A percentile compares a stretch with the other conserved stretches of the same genome.
Evolutionary conservation across 345 rosid species (phyloP).

Genomic region (Eutrema japonicum): DNA sequence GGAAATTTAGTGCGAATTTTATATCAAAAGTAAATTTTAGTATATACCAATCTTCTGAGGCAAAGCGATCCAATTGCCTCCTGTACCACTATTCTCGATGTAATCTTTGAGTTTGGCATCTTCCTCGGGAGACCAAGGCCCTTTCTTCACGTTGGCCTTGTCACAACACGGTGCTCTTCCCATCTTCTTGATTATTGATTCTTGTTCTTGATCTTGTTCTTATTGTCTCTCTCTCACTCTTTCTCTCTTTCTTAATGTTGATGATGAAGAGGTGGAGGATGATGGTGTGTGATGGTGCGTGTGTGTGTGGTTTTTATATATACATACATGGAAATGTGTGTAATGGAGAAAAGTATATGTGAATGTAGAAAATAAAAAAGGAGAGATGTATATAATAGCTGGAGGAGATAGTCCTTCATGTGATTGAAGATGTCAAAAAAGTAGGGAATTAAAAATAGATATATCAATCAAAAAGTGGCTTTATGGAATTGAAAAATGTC

Average conservation of each 20-base stretch:
- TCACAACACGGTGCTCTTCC: conserved; percentile 96
- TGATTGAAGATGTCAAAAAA: conserved; percentile 57
- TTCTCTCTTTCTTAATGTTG: conserved; percentile 27
- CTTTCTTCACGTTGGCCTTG: conserved; percentile 86
- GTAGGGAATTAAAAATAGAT: conserved; percentile 32
- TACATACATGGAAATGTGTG: conserved; percentile 30
- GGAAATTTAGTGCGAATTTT: background rate
- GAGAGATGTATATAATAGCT: conserved; percentile 52
- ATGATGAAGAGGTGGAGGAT: conserved; percentile 27
- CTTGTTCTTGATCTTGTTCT: conserved; percentile 22
- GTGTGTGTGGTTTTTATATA: conserved; percentile 41
- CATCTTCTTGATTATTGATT: conserved; percentile 49
- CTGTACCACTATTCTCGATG: conserved; percentile 72
- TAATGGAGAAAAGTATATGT: conserved; percentile 38
- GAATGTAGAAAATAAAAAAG: conserved; percentile 35
- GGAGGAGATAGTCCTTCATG: conserved; percentile 63
- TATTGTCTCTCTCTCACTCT: conserved; percentile 25
- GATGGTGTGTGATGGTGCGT: conserved; percentile 42
- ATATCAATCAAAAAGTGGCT: conserved; percentile 42
- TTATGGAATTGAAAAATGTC: conserved; percentile 41
- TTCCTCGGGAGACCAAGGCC: conserved; percentile 95
- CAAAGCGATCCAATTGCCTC: conserved; percentile 88
- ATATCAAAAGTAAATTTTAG: conserved; percentile 14
- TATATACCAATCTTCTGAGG: conserved; percentile 71
- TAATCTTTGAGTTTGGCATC: conserved; percentile 78